phyloP scores from a whole-genome alignment of 352 stramenopile species.

The Pythium chondricola region DNA sequence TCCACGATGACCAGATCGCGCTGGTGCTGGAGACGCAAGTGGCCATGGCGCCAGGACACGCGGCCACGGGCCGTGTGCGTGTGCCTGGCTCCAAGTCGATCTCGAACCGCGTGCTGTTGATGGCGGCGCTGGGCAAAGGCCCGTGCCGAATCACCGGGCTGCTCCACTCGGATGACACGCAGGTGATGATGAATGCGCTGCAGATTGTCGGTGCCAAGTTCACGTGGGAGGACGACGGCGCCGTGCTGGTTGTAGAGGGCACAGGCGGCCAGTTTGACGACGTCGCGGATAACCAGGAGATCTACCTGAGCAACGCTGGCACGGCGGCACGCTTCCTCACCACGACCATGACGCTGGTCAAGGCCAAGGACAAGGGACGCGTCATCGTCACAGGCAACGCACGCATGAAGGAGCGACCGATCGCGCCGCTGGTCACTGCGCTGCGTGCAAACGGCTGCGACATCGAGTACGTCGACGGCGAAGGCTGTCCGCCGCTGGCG shows the following conservation, averaged over 20 bases:
- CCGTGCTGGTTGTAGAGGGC: conserved; percentile 68
- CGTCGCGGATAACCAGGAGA: conserved; percentile 45
- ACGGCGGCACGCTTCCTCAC: conserved; percentile 95
- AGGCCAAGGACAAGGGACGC: conserved; percentile 21
- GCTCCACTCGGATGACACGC: conserved; percentile 96
- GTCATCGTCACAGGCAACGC: conserved; percentile 91
- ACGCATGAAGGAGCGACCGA: conserved; percentile 96
- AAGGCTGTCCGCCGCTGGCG: conserved; percentile 68
- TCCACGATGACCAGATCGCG: conserved; percentile 70
- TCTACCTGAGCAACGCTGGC: conserved; percentile 86
- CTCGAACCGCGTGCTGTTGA: conserved; percentile 95
- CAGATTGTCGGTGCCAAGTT: conserved; percentile 87
- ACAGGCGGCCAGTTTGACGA: conserved; percentile 58
- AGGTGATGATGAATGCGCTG: conserved; percentile 96
- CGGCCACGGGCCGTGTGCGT: conserved; percentile 51
- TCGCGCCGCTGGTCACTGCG: conserved; percentile 93
- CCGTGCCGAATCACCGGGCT: conserved; percentile 85
- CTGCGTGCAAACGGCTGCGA: conserved; percentile 85
- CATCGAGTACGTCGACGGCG: conserved; percentile 54
- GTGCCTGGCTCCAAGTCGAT: conserved; percentile 98
- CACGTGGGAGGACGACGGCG: conserved; percentile 67
- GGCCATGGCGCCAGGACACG: conserved; percentile 39
- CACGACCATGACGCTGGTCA: conserved; percentile 79
- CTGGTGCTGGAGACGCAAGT: conserved; percentile 75
- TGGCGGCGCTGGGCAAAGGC: conserved; percentile 90